A percentile compares a stretch with the other conserved stretches of the same genome.
phyloP scores from a whole-genome alignment of 441 rosid genomes.

The Raphanus hybrid region DNA sequence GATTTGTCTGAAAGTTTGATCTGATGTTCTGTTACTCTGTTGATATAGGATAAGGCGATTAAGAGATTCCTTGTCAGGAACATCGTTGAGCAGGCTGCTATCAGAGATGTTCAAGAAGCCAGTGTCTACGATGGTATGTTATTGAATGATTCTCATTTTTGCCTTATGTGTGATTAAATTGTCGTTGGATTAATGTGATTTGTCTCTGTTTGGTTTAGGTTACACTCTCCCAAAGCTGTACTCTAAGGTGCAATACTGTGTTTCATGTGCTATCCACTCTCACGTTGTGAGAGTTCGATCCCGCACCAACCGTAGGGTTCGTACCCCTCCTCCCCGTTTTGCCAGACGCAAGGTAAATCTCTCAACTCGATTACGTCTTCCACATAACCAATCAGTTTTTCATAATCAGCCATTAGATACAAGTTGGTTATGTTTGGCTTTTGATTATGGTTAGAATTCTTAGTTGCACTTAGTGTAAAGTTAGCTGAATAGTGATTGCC shows the following conservation, averaged over 20 bases:
- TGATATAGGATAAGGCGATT: slow-evolving; percentile 76
- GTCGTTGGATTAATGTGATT: not conserved
- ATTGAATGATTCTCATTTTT: not conserved
- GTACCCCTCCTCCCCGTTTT: slow-evolving; percentile 89
- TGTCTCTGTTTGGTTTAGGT: slow-evolving; percentile 38
- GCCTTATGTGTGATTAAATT: not conserved
- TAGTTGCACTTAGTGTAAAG: too few relatives aligned
- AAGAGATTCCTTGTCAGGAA: slow-evolving; percentile 95
- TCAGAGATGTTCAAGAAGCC: slow-evolving; percentile 93
- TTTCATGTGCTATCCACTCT: slow-evolving; percentile 91
- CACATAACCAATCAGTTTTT: too few relatives aligned
- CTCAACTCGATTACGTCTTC: not conserved
- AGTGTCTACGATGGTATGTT: slow-evolving; percentile 77
- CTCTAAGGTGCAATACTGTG: slow-evolving; percentile 87
- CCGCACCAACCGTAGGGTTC: slow-evolving; percentile 71
- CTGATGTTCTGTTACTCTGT: not conserved
- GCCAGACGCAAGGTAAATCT: slow-evolving; percentile 74
- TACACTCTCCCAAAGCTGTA: slow-evolving; percentile 89
- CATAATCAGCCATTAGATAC: not conserved
- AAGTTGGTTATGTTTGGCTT: not conserved
- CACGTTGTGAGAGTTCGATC: slow-evolving; percentile 94
- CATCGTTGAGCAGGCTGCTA: slow-evolving; percentile 96
- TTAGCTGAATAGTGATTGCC: too few relatives aligned
- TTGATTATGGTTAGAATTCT: not conserved
- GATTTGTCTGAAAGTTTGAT: not conserved